These are phyloP conservation scores for Micractinium conductrix DNA, from an alignment of 139 green algal genomes.

Conservation along the genomic window DNA sequence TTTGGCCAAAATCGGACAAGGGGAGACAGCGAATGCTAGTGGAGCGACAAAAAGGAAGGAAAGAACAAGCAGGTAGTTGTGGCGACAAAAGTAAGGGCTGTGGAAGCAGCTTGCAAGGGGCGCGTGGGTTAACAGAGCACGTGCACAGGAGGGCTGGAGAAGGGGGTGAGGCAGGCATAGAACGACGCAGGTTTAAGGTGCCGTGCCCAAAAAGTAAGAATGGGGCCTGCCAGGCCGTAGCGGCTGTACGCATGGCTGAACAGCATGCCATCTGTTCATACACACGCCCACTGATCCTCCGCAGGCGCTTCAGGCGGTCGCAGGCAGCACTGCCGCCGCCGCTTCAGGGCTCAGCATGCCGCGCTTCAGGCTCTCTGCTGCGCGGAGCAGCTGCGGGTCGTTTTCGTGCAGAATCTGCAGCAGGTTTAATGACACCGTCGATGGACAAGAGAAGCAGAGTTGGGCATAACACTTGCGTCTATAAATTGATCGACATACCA, in stretches of 20 bases:
- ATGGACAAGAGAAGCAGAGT: not conserved
- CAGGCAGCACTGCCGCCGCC: too few species aligned
- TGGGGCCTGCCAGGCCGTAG: not conserved
- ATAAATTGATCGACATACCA: too few species aligned
- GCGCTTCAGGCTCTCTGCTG: constrained; percentile 6
- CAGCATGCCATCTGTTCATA: not conserved
- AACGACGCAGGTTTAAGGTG: not conserved
- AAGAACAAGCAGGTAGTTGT: too few species aligned
- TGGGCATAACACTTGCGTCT: not conserved
- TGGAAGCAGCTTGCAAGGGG: too few species aligned
- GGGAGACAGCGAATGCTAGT: not conserved
- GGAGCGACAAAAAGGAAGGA: not conserved
- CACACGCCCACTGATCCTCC: not conserved
- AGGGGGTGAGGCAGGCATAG: not conserved
- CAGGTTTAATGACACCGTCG: not conserved
- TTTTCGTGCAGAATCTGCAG: constrained; percentile 28
- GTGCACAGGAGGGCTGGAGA: too few species aligned
- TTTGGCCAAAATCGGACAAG: not conserved
- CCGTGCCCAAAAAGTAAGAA: not conserved
- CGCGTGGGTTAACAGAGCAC: too few species aligned
- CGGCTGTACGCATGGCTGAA: not conserved
- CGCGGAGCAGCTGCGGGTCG: not conserved
- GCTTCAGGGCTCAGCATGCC: constrained; percentile 7
- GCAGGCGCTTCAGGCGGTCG: not conserved
- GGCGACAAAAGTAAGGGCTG: too few species aligned